phyloP scores from a whole-genome alignment of 2,329 filamentous ascomycete genomes.

The Endocalyx cinctus region DNA sequence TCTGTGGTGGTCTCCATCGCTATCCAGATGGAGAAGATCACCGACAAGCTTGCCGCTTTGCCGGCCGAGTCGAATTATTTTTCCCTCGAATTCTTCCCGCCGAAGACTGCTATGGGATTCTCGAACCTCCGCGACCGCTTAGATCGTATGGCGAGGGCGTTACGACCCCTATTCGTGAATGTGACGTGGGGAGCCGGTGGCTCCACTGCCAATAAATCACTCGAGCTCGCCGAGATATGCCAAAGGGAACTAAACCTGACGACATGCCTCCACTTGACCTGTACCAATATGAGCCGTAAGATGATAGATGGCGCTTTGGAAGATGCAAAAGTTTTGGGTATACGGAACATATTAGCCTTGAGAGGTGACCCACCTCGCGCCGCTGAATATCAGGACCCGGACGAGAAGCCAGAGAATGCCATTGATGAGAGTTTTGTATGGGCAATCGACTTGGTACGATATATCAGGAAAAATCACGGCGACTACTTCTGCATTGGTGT shows the following conservation, averaged over 20 bases:
- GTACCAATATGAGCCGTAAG: constrained; percentile 90
- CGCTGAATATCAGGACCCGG: constrained; percentile 75
- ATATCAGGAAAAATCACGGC: constrained; percentile 80
- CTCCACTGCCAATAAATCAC: constrained; percentile 82
- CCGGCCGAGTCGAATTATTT: constrained; percentile 80
- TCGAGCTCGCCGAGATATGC: constrained; percentile 92
- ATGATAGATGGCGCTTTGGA: constrained; percentile 86
- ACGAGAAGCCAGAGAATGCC: constrained; percentile 51
- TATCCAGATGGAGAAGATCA: constrained; percentile 94
- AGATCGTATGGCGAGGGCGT: constrained; percentile 87
- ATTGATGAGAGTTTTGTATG: constrained; percentile 78
- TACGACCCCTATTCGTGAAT: constrained; percentile 91
- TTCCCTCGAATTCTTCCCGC: constrained; percentile 98
- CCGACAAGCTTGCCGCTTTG: constrained; percentile 89
- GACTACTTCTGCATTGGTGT: constrained; percentile 97
- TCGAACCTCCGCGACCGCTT: constrained; percentile 90
- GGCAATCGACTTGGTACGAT: constrained; percentile 82
- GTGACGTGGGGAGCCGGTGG: constrained; percentile 98
- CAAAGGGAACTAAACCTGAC: constrained; percentile 88
- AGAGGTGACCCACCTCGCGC: constrained; percentile 86
- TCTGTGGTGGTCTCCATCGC: too few species aligned
- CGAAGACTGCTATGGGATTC: constrained; percentile 94
- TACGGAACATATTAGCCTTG: constrained; percentile 89
- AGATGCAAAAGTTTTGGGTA: constrained; percentile 83
- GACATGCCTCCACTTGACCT: constrained; percentile 93